Evolutionary conservation across 345 rosid genomes (phyloP).

Genomic region (Populus pruinosa): DNA sequence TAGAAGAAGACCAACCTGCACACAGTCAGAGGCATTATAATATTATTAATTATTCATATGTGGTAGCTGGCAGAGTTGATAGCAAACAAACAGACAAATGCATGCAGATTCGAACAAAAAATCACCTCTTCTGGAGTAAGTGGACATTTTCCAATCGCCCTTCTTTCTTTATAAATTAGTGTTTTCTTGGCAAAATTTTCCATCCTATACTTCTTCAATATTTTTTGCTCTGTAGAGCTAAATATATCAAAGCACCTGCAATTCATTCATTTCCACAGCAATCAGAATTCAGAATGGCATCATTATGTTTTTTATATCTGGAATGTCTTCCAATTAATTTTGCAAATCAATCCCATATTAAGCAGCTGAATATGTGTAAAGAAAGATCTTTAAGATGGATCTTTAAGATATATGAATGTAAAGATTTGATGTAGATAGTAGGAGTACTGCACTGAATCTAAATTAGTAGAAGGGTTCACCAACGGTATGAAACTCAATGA

Average conservation of each 20-base stretch:
- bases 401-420: not conserved
- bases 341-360: not conserved
- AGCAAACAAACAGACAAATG: not conserved
- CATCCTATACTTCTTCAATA: conserved; percentile 73
- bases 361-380: not conserved
- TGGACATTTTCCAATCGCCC: conserved; percentile 90
- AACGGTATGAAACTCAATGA: not conserved
- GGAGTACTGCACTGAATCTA: not conserved
- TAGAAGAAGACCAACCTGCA: conserved; percentile 90
- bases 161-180: conserved; percentile 64
- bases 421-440: not conserved
- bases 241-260: conserved; percentile 93
- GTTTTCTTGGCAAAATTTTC: conserved; percentile 76
- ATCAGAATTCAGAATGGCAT: conserved; percentile 1
- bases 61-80: not conserved
- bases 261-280: conserved; percentile 1
- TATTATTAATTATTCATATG: not conserved
- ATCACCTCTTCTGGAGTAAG: conserved; percentile 88
- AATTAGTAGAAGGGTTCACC: not conserved
- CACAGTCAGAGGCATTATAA: conserved; percentile 13
- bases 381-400: not conserved
- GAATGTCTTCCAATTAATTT: not conserved
- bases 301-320: not conserved
- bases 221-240: conserved; percentile 61
- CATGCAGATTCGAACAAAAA: not conserved